Evolutionary conservation across 352 stramenopile genomes (phyloP), one percentile per base, ranked within the genome.

Genomic region (Paralagenidium karlingii): DNA sequence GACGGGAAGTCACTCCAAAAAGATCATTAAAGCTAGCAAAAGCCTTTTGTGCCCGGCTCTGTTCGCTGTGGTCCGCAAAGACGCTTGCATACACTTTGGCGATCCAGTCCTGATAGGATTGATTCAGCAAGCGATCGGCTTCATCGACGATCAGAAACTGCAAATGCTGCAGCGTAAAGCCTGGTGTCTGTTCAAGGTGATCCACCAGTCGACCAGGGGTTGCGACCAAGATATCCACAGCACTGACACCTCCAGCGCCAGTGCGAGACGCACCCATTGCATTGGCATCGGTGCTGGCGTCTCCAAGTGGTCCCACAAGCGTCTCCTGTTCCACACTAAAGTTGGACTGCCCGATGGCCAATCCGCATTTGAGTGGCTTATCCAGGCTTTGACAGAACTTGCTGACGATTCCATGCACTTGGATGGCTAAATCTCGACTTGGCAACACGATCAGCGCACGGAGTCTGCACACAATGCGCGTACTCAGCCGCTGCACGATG

Each of bases 31-130:
- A 13, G 12, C 18, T 8, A 16, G 26, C 31, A 2, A 24, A 46
- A 19, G 10, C 38, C 45, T 16, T 11, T 63, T 66, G 34, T 70
- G 28, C 28, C 11, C 11, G 28, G 28, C 28, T 32, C 15, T 15
- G 28, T 41, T 26, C 36, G 19, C 15, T 15, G 26, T 6, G 15
- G 7, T 22, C 22, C 16, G 19, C 68, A 43, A 85, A 91, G 33
- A 88, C 71, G 53, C 71, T 87, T 18, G 65, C 66, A 40, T 91
- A 88, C 18, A 98, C 80, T 55, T 94, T 89, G 10, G 68, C 52
- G 34, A 98, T 94, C 93, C 92, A 98, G 64, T 96, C 91, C 52
- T 98, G 91, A 61, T 99, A 99, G 38, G 77, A 88, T 65, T 98
- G 91, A 51, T 93, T 97, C 39, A 99, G 53, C 37, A 99, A 65